These are phyloP conservation scores for Populus deltoides DNA, from an alignment of 345 rosid species.

Conservation along the genomic window DNA sequence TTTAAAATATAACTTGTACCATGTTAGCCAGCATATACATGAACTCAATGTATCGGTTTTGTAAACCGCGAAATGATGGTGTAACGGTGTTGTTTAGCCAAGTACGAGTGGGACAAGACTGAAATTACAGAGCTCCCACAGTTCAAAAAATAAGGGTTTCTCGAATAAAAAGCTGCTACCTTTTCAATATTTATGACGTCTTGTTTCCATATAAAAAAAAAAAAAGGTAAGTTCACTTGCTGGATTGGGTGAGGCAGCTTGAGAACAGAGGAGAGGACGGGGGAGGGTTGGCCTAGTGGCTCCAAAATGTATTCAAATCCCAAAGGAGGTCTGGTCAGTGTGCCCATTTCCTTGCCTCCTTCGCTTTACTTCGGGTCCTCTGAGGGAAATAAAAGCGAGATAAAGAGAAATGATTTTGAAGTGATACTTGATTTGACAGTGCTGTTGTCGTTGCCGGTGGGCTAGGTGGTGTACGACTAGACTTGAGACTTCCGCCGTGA, in stretches of 20 bases:
- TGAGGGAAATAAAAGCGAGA: neutral
- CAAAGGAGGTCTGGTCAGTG: constrained; percentile 13
- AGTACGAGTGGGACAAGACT: too few relatives aligned
- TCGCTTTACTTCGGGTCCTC: constrained; percentile 16
- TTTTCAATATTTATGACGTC: neutral
- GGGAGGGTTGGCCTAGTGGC: neutral
- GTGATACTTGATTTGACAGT: constrained; percentile 46
- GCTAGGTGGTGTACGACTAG: constrained; percentile 13
- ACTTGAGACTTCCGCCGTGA: too few relatives aligned
- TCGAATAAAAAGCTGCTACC: too few relatives aligned
- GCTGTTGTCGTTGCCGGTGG: constrained; percentile 24
- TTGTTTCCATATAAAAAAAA: neutral
- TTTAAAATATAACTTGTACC: too few relatives aligned
- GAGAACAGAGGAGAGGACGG: too few relatives aligned
- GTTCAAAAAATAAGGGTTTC: too few relatives aligned
- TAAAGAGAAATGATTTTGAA: constrained; percentile 17
- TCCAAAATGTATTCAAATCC: constrained; percentile 13
- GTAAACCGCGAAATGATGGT: too few relatives aligned
- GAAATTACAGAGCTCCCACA: too few relatives aligned
- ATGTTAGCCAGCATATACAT: too few relatives aligned
- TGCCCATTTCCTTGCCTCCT: constrained; percentile 25
- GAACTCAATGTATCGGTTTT: too few relatives aligned
- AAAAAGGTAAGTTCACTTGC: neutral
- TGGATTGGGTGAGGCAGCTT: constrained; percentile 11
- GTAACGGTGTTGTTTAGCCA: too few relatives aligned